Base-by-base conservation (phyloP, 208 protist genomes). In the Porcisia hertigi region DNA sequence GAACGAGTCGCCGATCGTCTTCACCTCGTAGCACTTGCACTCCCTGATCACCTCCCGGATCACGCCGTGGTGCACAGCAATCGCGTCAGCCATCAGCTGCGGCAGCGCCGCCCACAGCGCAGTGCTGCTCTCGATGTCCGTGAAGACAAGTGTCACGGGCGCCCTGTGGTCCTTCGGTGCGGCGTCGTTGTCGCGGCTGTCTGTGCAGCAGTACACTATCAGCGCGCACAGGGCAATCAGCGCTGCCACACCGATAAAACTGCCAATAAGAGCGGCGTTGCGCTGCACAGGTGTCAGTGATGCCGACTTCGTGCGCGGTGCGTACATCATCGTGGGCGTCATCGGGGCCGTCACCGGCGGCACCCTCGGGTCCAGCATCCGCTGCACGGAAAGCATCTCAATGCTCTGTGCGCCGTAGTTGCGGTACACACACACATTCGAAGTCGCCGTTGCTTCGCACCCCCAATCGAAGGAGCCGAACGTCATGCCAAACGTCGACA, bases 81-180 rank as follows among this genome's bases (percentile, higher is more conserved):
- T 82, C 12, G 92, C 89, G 41, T 87, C 84, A 6, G 81, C 58
- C 92, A 96, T 96, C 71, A 74, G 69, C 66, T 82, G n/a, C n/a
- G n/a, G n/a, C n/a, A n/a, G n/a, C n/a, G n/a, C n/a, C n/a, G n/a
- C n/a, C n/a, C n/a, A n/a, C 78, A 96, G 71, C 55, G 86, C 90
- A 30, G 92, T 94, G 82, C 86, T 93, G 84, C 86, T 88, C 81
- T 94, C 86, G 70, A 94, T 86, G 77, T 94, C 92, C 39, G 90
- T 94, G 80, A 96, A 94, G 57, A 93, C 47, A 9, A 96, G 82
- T 45, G 89, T 89, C 57, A 92, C 82, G 52, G 86, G 86, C 30
- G 82, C 75, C 9, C 36, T n/a, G 16, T 8, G 34, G 20, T 88
- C 72, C 77, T 87, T 91, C n/a, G 84, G 89, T 1, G 87, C 87